Conservation (phyloP, 169 alveolate species). For the Babesia caballi region DNA sequence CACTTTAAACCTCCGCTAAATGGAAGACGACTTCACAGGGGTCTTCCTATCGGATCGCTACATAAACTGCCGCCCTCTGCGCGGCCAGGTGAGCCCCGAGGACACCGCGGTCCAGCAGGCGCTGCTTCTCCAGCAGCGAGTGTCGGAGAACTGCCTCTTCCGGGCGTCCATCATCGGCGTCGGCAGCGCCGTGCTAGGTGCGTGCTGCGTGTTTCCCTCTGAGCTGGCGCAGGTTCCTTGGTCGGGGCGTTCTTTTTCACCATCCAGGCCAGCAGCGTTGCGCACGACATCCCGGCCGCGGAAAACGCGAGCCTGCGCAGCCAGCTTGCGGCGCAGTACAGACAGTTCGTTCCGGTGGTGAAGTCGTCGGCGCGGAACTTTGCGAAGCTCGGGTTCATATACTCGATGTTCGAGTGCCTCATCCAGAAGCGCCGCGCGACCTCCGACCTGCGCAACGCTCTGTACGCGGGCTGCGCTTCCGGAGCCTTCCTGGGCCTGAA, state of each 20-base stretch:
- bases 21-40: conserved; percentile 40
- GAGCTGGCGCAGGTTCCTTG: conserved; percentile 25
- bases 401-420: conserved; percentile 73
- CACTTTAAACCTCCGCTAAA: conserved; percentile 6
- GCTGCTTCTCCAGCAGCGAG: conserved; percentile 32
- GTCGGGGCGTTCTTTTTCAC: conserved; percentile 61
- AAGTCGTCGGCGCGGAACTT: conserved; percentile 46
- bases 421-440: conserved; percentile 62
- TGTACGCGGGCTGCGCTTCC: conserved; percentile 78
- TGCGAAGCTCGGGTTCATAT: conserved; percentile 73
- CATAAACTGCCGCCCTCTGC: not conserved
- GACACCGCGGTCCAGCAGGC: conserved; percentile 26
- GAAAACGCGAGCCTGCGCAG: conserved; percentile 17
- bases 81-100: conserved; percentile 15
- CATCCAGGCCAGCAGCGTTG: conserved; percentile 36
- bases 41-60: conserved; percentile 59
- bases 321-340: conserved; percentile 25
- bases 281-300: conserved; percentile 5
- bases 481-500: conserved; percentile 72
- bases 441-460: conserved; percentile 69
- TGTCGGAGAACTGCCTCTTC: conserved; percentile 50
- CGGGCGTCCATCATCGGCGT: conserved; percentile 55
- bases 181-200: conserved; percentile 61
- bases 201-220: no score
- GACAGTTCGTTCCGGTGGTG: conserved; percentile 33